Evolutionary conservation across 176 grass and related monocot species (phyloP).

Genomic region (Metroxylon sagu): DNA sequence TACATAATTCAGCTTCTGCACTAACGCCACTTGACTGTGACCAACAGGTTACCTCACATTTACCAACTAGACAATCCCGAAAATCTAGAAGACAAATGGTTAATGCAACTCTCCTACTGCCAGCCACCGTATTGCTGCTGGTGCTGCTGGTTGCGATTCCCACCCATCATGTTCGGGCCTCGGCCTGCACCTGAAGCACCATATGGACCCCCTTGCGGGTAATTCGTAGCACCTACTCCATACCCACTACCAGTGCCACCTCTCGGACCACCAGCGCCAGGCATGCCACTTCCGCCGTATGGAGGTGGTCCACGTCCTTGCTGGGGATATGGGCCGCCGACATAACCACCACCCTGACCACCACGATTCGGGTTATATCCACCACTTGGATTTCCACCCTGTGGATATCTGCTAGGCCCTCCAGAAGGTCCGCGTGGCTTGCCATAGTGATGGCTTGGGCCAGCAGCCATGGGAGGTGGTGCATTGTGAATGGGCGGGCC

Average conservation of each 20-base stretch:
- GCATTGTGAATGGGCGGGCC: constrained; percentile 56
- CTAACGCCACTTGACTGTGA: too few species aligned
- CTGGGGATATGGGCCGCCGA: constrained; percentile 55
- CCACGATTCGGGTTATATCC: constrained; percentile 61
- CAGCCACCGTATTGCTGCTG: constrained; percentile 74
- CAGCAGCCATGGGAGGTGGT: constrained; percentile 52
- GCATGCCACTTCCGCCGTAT: constrained; percentile 40
- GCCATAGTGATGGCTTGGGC: constrained; percentile 64
- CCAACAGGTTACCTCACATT: too few species aligned
- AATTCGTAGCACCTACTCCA: constrained; percentile 47
- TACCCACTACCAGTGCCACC: constrained; percentile 34
- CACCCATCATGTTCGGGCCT: constrained; percentile 45
- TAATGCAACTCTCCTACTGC: constrained; percentile 29
- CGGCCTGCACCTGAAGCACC: constrained; percentile 54
- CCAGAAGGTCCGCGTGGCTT: constrained; percentile 70
- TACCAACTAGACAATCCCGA: too few species aligned
- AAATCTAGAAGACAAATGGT: too few species aligned
- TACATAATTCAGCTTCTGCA: too few species aligned
- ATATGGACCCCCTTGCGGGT: constrained; percentile 49
- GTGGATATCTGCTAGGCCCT: constrained; percentile 60
- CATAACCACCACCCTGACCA: constrained; percentile 57
- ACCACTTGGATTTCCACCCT: constrained; percentile 47
- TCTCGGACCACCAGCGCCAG: constrained; percentile 32
- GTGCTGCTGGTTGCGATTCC: constrained; percentile 27
- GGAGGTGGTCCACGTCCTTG: constrained; percentile 57